Base-by-base conservation (phyloP, 805 yeast genomes). In the Lipomyces yamadae region DNA sequence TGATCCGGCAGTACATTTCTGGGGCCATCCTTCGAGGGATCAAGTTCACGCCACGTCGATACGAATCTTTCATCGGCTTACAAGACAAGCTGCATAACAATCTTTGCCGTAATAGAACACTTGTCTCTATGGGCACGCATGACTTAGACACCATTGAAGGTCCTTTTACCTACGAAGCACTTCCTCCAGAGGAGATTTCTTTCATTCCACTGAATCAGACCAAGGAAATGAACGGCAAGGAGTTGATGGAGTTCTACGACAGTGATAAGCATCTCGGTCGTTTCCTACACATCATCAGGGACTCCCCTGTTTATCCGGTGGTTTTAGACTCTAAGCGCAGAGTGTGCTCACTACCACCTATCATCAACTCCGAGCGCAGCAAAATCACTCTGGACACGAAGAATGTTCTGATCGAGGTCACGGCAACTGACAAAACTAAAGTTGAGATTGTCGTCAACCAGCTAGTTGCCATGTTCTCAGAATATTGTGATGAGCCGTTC, bases 71-170 rank as follows among this genome's bases (percentile, higher is more conserved):
- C 83, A 94, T 95, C 75, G 89, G 97, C 35, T 83, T 95, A 74
- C 99, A 95, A 81, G 99, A 95, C 79, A 95, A 95, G 80, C 84
- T 95, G 72, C 99, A 95, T 81, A 83, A 96, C 70, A 95, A 95
- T 78, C 82, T 95, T 76, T 94, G 99, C 80, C 94, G 99, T 83
- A 91, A 94, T 80, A 91, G 99, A 85, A 89, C 97, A 42, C 85
- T 95, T 73, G 99, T 95, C 64, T 98, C 99, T 60, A 92, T 94
- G 84, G 99, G 99, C 75, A 95, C 99, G 62, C 99, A 95, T 76
- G 98, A 95, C 79, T 83, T 89, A 69, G 96, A 91, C 78, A 86
- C 89, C 58, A 80, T 94, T 72, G 77, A 84, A 52, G 90, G 91
- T 34, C 96, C 97, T 67, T 92, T 95, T 81, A 86, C 91, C 63